Conservation (phyloP, 2,329 filamentous ascomycete genomes). For the Drechmeria coniospora region DNA sequence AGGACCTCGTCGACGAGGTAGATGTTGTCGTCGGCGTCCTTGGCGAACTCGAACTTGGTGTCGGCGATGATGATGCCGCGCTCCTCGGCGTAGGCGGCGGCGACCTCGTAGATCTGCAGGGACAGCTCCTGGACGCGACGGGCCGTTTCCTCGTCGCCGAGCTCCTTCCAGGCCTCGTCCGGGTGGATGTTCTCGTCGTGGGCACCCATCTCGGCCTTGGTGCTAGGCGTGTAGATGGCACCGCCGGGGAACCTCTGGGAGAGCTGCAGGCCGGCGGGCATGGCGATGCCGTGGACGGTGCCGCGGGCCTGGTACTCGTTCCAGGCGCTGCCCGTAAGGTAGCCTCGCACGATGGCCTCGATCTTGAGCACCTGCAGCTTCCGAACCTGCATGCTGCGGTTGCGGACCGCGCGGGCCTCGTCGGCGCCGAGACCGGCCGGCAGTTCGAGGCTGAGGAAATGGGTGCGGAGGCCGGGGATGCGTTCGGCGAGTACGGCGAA, state of each 20-base stretch:
- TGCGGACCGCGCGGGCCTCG: constrained; percentile 37
- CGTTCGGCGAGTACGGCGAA: constrained; percentile 30
- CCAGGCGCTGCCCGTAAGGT: constrained; percentile 78
- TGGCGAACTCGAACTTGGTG: constrained; percentile 33
- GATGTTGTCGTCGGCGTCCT: constrained; percentile 30
- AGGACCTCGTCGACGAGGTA: constrained; percentile 61
- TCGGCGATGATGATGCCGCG: constrained; percentile 24
- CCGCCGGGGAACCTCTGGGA: constrained; percentile 50
- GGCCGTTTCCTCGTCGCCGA: constrained; percentile 17
- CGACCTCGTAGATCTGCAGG: constrained; percentile 22
- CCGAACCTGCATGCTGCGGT: constrained; percentile 64
- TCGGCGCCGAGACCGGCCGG: constrained; percentile 18
- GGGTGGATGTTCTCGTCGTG: constrained; percentile 79
- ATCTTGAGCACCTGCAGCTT: constrained; percentile 20
- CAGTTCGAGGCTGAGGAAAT: constrained; percentile 32
- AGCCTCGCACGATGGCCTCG: constrained; percentile 51
- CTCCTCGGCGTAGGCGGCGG: constrained; percentile 42
- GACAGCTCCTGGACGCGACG: constrained; percentile 15
- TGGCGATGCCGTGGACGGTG: constrained; percentile 64
- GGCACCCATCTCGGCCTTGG: constrained; percentile 65
- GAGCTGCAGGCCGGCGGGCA: constrained; percentile 53
- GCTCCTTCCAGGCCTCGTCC: constrained; percentile 37
- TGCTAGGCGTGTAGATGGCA: constrained; percentile 56
- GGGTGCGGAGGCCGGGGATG: constrained; percentile 33
- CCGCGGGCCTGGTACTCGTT: constrained; percentile 54